Evolutionary conservation across 1,284 basidiomycete species (phyloP).

Genomic region (Abortiporus biennis): DNA sequence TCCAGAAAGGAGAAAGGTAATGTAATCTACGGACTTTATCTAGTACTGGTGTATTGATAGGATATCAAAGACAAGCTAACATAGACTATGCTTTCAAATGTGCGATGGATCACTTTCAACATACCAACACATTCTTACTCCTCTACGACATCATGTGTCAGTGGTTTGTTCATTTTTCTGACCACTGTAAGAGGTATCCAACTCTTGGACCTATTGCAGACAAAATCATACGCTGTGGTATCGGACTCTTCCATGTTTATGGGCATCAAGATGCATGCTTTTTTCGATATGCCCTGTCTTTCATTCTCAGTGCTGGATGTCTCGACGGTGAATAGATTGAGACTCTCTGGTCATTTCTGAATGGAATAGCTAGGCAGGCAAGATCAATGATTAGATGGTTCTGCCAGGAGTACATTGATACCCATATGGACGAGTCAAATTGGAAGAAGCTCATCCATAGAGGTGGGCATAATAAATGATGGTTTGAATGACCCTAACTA

Average conservation of each 20-base stretch:
- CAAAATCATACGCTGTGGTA: background rate
- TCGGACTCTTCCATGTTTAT: conserved; percentile 5
- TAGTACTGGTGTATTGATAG: background rate
- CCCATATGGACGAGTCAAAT: conserved; percentile 4
- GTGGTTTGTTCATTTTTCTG: background rate
- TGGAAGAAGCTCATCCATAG: conserved; percentile 3
- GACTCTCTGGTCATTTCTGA: conserved; percentile 3
- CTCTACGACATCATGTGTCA: conserved; percentile 5
- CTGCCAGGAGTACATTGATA: conserved; percentile 4
- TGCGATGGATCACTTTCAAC: too few species aligned
- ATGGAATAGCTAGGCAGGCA: background rate
- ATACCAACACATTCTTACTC: too few species aligned
- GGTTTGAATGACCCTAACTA: background rate
- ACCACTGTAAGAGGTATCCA: background rate
- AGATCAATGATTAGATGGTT: background rate
- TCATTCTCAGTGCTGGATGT: conserved; percentile 1
- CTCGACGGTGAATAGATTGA: conserved; percentile 8
- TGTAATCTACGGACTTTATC: conserved; percentile 16
- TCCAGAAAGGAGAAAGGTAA: conserved; percentile 19
- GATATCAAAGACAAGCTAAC: background rate
- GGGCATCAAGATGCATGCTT: conserved; percentile 5
- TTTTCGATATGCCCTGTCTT: background rate
- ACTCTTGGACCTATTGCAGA: too few species aligned
- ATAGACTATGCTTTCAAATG: too few species aligned
- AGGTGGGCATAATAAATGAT: background rate